Conservation (phyloP, 306 rosid species). For the Pyrus betulifolia region DNA sequence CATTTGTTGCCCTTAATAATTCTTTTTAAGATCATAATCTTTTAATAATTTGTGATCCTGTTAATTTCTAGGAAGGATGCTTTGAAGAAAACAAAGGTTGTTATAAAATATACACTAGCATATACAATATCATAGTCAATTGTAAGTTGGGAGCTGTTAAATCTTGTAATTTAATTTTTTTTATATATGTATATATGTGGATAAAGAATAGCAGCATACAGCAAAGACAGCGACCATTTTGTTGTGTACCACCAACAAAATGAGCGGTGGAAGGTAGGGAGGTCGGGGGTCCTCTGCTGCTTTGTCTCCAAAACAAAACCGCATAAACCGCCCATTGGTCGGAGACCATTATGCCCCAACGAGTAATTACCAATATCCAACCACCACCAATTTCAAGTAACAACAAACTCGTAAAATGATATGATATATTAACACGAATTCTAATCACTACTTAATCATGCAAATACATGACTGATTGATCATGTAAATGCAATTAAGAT, state of each 20-base stretch:
- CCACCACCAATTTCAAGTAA: slow-evolving; percentile 7
- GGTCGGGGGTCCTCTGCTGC: slow-evolving; percentile 47
- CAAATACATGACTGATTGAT: no score
- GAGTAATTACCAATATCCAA: slow-evolving; percentile 17
- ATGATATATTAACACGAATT: not conserved
- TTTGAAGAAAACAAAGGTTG: not conserved
- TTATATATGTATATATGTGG: not conserved
- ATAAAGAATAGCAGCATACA: slow-evolving; percentile 2
- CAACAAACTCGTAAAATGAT: not conserved
- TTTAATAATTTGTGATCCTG: not conserved
- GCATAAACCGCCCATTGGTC: not conserved
- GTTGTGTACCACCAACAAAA: slow-evolving; percentile 36
- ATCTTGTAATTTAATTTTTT: not conserved
- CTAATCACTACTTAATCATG: not conserved
- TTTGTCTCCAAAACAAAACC: slow-evolving; percentile 31
- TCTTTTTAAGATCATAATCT: not conserved
- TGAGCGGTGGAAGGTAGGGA: slow-evolving; percentile 47
- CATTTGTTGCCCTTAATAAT: no score
- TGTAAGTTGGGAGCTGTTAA: not conserved
- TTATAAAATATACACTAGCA: not conserved
- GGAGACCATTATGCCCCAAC: slow-evolving; percentile 49
- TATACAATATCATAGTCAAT: not conserved
- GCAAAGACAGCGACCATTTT: slow-evolving; percentile 27
- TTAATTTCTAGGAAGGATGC: not conserved
- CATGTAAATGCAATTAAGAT: no score